These are phyloP conservation scores for Canavalia gladiata DNA, from an alignment of 306 rosid species.

Conservation along the genomic window DNA sequence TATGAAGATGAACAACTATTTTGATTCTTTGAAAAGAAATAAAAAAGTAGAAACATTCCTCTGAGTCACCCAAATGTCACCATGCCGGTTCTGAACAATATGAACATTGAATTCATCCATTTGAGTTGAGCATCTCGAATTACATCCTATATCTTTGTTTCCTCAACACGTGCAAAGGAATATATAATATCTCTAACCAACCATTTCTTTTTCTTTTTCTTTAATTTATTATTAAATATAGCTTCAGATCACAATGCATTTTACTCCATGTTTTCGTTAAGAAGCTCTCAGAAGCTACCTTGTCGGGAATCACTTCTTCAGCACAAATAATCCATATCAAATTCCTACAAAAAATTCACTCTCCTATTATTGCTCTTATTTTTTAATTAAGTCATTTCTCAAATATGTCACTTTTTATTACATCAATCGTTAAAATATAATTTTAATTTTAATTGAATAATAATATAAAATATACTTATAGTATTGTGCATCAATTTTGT, in stretches of 20 bases:
- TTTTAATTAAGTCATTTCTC: no score
- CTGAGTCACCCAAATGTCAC: neutral
- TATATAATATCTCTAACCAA: constrained; percentile 19
- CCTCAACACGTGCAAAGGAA: constrained; percentile 39
- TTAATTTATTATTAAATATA: no score
- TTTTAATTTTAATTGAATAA: no score
- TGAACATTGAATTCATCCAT: neutral
- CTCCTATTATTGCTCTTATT: no score
- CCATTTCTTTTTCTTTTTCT: constrained; percentile 10
- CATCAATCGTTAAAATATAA: no score
- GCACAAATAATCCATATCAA: no score
- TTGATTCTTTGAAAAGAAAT: constrained; percentile 23
- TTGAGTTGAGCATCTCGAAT: constrained; percentile 36
- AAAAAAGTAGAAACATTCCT: neutral
- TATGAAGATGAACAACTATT: constrained; percentile 6
- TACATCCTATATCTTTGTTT: constrained; percentile 20
- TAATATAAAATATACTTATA: no score
- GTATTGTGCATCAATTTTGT: no score
- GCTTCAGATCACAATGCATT: neutral
- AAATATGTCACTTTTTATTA: no score
- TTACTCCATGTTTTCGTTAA: neutral
- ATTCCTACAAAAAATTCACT: no score
- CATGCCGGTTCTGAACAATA: neutral
- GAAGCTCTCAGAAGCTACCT: neutral
- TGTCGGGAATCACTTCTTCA: neutral